Evolutionary conservation across 163 green algal species (phyloP), one percentile per base, ranked within the genome.

Genomic region (Scenedesmus sp.): DNA sequence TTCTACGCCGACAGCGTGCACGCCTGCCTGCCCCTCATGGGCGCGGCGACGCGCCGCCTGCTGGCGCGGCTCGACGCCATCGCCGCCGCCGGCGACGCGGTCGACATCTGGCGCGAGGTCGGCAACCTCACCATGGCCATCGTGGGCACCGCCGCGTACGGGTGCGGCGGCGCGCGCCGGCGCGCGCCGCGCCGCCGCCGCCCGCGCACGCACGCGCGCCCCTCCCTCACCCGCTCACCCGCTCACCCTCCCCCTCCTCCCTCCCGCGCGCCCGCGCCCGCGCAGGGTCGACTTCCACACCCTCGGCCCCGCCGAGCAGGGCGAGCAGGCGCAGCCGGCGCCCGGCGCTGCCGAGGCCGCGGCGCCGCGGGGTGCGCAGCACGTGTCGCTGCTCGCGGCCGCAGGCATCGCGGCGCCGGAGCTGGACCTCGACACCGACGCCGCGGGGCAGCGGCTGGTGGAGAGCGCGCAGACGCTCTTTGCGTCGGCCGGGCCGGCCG

Each of bases 11-110:
- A 66, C 45, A 78, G 42, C 13, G 70, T 88, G 2, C 24, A 31
- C 33, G 83, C 74, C 10, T 88, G 83, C 60, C 47, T 82, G 17
- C 78, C 79, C 6, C 78, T 80, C 33, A 88, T 88, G 83, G 62
- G 39, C 0, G 26, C 0, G 33, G 36, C 24, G 28, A 39, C 31
- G n/a, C 29, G 39, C 10, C 29, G 77, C 45, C 63, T 88, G 56
- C 56, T 54, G n/a, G 54, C 24, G 10, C 48, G 80, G 18, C 63
- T 88, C 62, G 31, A 65, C 29, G 29, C 2, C 22, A 6, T 79
- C 18, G 64, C 44, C 11, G 63, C n/a, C 10, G 63, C 13, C 7
- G 64, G 63, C 1, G 14, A 31, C 6, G 22, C 62, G 10, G 10
- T 78, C 15, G 50, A 84, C 58, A 69, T 84, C 14, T 79, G 71